phyloP scores from a whole-genome alignment of 1,284 basidiomycete genomes.

The Trametes versicolor region DNA sequence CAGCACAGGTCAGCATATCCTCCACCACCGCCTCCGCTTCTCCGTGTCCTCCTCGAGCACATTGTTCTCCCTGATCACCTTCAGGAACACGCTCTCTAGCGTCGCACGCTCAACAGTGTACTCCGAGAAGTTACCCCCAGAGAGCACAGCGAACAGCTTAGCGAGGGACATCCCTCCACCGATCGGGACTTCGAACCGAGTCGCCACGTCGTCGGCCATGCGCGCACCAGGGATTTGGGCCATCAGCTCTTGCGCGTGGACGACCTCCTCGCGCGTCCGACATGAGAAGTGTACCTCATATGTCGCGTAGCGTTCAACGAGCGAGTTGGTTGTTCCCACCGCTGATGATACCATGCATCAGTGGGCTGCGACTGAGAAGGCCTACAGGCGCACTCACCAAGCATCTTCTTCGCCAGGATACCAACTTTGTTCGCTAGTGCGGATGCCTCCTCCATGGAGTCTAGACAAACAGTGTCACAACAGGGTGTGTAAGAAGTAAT shows the following conservation, averaged over 20 bases:
- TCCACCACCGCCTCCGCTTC: constrained; percentile 39
- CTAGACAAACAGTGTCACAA: constrained; percentile 44
- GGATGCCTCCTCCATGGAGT: constrained; percentile 88
- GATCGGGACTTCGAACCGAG: constrained; percentile 81
- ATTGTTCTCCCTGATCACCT: constrained; percentile 74
- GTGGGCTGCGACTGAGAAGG: not conserved
- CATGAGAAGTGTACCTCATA: constrained; percentile 85
- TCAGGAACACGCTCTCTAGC: constrained; percentile 78
- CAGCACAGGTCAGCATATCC: constrained; percentile 32
- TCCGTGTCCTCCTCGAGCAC: constrained; percentile 63
- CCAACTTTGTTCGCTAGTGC: constrained; percentile 79
- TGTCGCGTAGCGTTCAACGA: constrained; percentile 72
- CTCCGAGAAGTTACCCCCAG: constrained; percentile 64
- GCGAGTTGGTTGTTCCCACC: constrained; percentile 71
- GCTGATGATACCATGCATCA: constrained; percentile 46
- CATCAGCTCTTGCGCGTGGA: constrained; percentile 68
- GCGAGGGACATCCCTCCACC: constrained; percentile 56
- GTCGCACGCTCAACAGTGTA: constrained; percentile 76
- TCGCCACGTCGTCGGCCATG: constrained; percentile 81
- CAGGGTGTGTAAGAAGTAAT: not conserved
- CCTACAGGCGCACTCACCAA: constrained; percentile 56
- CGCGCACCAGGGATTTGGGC: constrained; percentile 67
- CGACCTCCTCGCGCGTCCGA: constrained; percentile 66
- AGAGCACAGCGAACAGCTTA: constrained; percentile 63
- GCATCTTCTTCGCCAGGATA: constrained; percentile 73